A percentile compares a stretch with the other conserved stretches of the same genome.
Evolutionary conservation across 1,284 basidiomycete genomes (phyloP).

Genomic region (Mycena sp.): DNA sequence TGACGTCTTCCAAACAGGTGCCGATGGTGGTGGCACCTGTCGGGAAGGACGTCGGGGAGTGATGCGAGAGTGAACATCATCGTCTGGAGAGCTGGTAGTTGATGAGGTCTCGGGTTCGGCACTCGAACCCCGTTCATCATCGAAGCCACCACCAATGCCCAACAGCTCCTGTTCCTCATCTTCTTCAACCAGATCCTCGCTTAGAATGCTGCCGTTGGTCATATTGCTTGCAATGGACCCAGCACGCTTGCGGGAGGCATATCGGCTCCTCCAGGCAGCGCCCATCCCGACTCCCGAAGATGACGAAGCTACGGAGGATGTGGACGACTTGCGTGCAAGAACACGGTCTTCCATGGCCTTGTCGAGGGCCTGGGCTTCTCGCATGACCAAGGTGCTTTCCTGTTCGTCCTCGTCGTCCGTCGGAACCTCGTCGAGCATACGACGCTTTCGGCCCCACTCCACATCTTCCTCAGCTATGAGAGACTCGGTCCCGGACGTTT

Average conservation of each 20-base stretch:
- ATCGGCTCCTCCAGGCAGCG: constrained; percentile 68
- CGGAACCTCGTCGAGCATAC: constrained; percentile 65
- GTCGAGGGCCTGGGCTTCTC: constrained; percentile 80
- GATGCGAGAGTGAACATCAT: constrained; percentile 46
- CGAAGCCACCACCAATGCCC: constrained; percentile 74
- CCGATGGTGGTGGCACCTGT: constrained; percentile 55
- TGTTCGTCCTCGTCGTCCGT: constrained; percentile 58
- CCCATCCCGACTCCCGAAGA: constrained; percentile 72
- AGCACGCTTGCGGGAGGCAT: constrained; percentile 70
- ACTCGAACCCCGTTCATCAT: constrained; percentile 53
- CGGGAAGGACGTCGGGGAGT: constrained; percentile 41
- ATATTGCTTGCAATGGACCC: constrained; percentile 76
- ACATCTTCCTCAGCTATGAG: constrained; percentile 74
- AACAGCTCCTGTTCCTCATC: constrained; percentile 79
- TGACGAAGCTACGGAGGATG: constrained; percentile 69
- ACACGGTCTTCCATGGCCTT: constrained; percentile 86
- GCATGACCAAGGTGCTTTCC: constrained; percentile 68
- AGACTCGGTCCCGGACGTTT: constrained; percentile 40
- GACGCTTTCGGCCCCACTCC: constrained; percentile 83
- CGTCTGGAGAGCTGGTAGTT: constrained; percentile 57
- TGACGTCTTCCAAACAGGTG: constrained; percentile 60
- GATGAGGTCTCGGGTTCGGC: constrained; percentile 45
- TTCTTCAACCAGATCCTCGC: constrained; percentile 83
- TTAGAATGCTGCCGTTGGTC: constrained; percentile 73
- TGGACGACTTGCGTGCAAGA: constrained; percentile 74